Percentiles rank a stretch among this genome's conserved stretches.
phyloP scores from a whole-genome alignment of 2,329 filamentous ascomycete species.

The Cordyceps tenuipes region DNA sequence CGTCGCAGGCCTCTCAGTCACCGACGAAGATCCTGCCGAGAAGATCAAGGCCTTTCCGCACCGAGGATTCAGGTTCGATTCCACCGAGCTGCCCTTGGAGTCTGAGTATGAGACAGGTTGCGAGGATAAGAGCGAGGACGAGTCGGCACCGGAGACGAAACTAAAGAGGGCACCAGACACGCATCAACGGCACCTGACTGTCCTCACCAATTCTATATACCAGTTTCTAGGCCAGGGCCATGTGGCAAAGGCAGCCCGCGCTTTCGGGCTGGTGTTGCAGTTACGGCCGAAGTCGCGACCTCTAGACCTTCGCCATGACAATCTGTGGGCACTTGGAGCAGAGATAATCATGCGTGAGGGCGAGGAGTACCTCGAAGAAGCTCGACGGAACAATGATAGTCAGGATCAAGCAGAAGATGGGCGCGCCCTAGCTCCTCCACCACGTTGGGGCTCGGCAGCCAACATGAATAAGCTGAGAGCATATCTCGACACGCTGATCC shows the following conservation, averaged over 20 bases:
- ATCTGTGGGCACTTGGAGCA: conserved; percentile 75
- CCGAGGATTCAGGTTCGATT: conserved; percentile 20
- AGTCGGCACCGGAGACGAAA: conserved; percentile 36
- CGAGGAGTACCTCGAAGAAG: conserved; percentile 23
- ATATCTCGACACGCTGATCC: conserved; percentile 72
- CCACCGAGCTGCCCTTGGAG: neutral
- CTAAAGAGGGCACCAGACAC: conserved; percentile 3
- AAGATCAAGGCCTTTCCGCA: conserved; percentile 43
- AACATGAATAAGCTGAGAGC: conserved; percentile 38
- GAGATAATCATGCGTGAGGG: conserved; percentile 67
- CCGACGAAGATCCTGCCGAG: conserved; percentile 35
- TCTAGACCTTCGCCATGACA: conserved; percentile 61
- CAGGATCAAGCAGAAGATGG: neutral
- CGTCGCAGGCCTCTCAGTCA: conserved; percentile 42
- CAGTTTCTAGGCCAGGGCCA: conserved; percentile 63
- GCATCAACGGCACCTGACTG: conserved; percentile 46
- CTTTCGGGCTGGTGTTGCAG: conserved; percentile 66
- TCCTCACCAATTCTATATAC: conserved; percentile 63
- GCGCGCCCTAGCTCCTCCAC: neutral
- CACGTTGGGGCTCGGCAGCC: conserved; percentile 35
- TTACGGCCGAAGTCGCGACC: conserved; percentile 31
- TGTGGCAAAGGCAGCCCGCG: conserved; percentile 61
- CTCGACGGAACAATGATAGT: neutral
- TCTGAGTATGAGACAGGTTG: neutral
- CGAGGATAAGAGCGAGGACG: conserved; percentile 48